phyloP scores from a whole-genome alignment of 768 basidiomycete genomes.

The Lactarius akahatsu region DNA sequence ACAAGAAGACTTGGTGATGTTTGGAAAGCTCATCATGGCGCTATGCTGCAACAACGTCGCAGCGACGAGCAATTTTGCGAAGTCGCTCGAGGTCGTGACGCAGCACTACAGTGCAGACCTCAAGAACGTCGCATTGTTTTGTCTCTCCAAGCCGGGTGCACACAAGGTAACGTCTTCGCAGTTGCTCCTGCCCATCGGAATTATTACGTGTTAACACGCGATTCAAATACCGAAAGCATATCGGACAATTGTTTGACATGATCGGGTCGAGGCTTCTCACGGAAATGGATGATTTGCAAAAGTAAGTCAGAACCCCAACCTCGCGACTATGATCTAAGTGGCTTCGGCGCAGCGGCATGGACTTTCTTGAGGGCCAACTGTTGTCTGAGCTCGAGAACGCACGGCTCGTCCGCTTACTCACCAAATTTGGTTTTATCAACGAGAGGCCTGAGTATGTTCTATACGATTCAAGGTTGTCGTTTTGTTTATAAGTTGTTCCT shows the following conservation, averaged over 20 bases:
- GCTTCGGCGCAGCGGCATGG: constrained; percentile 56
- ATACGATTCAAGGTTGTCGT: background rate
- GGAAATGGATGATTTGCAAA: constrained; percentile 85
- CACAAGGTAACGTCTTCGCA: constrained; percentile 50
- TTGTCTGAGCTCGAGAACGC: constrained; percentile 92
- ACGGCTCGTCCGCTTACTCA: constrained; percentile 80
- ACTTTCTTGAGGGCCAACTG: constrained; percentile 80
- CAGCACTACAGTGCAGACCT: constrained; percentile 78
- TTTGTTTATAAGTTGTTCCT: background rate
- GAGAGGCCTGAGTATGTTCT: constrained; percentile 91
- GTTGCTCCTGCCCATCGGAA: constrained; percentile 11
- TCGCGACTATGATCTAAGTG: constrained; percentile 10
- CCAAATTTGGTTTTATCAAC: constrained; percentile 98
- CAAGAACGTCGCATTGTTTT: constrained; percentile 74
- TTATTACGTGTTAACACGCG: constrained; percentile 4
- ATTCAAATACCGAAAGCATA: constrained; percentile 46
- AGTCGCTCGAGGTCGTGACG: constrained; percentile 69
- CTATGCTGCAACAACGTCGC: constrained; percentile 70
- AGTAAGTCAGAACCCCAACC: constrained; percentile 45
- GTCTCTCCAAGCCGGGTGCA: constrained; percentile 68
- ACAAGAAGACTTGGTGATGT: constrained; percentile 85
- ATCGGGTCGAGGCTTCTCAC: constrained; percentile 64
- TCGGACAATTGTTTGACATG: constrained; percentile 80
- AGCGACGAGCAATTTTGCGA: constrained; percentile 61
- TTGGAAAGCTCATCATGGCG: constrained; percentile 80